Evolutionary conservation across 1,139 yeast species (phyloP), one percentile per base, ranked within the genome.

Genomic region (Groenewaldozyma auringiensis): DNA sequence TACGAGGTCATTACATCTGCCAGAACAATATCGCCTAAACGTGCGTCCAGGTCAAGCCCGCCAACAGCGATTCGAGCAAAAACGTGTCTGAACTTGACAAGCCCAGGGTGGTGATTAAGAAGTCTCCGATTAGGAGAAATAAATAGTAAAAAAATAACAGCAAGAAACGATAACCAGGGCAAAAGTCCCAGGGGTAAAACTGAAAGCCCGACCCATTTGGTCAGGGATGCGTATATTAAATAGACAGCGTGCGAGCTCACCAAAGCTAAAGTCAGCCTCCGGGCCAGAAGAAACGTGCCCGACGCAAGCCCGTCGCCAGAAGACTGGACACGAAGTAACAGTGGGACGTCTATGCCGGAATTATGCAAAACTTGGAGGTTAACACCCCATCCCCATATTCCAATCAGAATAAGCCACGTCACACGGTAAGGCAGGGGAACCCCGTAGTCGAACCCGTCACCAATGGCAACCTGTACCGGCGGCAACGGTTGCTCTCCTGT

Each of bases 1-100:
- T 83, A 87, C 0, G 95, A 85, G 1, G 92, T 83, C 44, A 88
- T 67, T 3, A 87, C 79, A 68, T 88, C 96, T 4, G 95, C 79
- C 8, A 87, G 64, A 47, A 89, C 65, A 42, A 87, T 83, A 60
- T 88, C 95, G 48, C 85, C 83, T 25, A 85, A 79, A 57, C 96
- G 70, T 35, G 58, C 52, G 2, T 74, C 70, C 21, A 65, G 55
- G 53, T 82, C 79, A 50, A 83, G 76, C 9, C 70, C 67, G 3
- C 94, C 87, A 42, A 67, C 40, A 20, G 75, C 41, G 42, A 82
- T 68, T 52, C 96, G 64, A 55, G 70, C 66, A 50, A 76, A 54
- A 17, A 85, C 75, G 43, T 76, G 50, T 13, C 56, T 41, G 38
- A 63, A 55, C 11, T 65, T 50, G 8, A 50, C 50, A 3, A 64